Percentiles rank a stretch among this genome's conserved stretches.
These are phyloP conservation scores for Hansenula anomala DNA, from an alignment of 1,139 yeast genomes.

Conservation along the genomic window DNA sequence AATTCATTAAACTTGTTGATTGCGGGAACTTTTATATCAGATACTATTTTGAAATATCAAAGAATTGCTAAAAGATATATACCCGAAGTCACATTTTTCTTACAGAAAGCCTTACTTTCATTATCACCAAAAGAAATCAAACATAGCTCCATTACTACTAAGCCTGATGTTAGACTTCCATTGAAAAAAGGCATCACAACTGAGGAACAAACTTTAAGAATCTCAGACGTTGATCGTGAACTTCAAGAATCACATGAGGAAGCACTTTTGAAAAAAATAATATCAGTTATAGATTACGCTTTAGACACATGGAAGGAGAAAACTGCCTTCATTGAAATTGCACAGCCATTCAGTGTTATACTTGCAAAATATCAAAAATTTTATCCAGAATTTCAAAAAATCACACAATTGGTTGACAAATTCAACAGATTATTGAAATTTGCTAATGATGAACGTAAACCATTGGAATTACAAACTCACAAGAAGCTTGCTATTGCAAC, in stretches of 20 bases:
- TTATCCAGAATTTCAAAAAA: slow-evolving; percentile 21
- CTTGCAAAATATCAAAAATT: slow-evolving; percentile 12
- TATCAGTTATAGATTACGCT: slow-evolving; percentile 25
- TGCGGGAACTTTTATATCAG: slow-evolving; percentile 59
- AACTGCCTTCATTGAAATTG: slow-evolving; percentile 53
- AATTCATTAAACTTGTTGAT: slow-evolving; percentile 33
- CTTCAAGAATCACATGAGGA: slow-evolving; percentile 24
- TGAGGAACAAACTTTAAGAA: neutral
- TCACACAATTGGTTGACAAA: slow-evolving; percentile 32
- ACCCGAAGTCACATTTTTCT: slow-evolving; percentile 70
- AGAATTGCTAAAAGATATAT: slow-evolving; percentile 70
- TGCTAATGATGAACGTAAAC: slow-evolving; percentile 49
- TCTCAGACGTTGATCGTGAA: slow-evolving; percentile 10
- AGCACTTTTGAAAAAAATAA: slow-evolving; percentile 26
- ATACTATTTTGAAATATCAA: slow-evolving; percentile 66
- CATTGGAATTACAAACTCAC: slow-evolving; percentile 84
- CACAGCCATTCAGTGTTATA: slow-evolving; percentile 23
- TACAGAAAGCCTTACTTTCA: slow-evolving; percentile 47
- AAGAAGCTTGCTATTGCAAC: slow-evolving; percentile 82
- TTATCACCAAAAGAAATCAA: slow-evolving; percentile 32
- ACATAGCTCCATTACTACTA: slow-evolving; percentile 11
- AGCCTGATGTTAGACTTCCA: slow-evolving; percentile 22
- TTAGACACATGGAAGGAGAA: slow-evolving; percentile 56
- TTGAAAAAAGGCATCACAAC: slow-evolving; percentile 11
- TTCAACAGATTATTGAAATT: slow-evolving; percentile 48